A percentile compares a stretch with the other conserved stretches of the same genome.
These are phyloP conservation scores for Echites panduratus DNA, from an alignment of 257 asterid species.

Conservation along the genomic window DNA sequence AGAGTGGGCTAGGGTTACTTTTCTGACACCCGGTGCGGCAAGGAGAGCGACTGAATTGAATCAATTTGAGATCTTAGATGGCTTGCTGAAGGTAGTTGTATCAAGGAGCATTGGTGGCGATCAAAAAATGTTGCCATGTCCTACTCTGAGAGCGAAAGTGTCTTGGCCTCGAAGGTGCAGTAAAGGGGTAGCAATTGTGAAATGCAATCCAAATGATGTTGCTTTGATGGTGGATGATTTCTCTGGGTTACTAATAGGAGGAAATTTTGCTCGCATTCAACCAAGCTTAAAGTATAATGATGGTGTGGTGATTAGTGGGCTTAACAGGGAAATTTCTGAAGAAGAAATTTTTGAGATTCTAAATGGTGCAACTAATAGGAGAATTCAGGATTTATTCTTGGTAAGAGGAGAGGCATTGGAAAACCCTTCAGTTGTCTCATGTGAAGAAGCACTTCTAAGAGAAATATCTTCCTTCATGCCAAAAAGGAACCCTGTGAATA, in stretches of 20 bases:
- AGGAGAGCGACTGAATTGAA: conserved; percentile 42
- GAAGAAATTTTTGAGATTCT: conserved; percentile 45
- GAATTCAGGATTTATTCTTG: conserved; percentile 45
- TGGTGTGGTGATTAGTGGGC: conserved; percentile 42
- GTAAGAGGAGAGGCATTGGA: conserved; percentile 53
- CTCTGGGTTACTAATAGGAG: conserved; percentile 39
- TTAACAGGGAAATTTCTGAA: conserved; percentile 57
- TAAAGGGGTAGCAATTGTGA: conserved; percentile 68
- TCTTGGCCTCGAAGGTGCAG: conserved; percentile 87
- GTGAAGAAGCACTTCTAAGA: conserved; percentile 66
- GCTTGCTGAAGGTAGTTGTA: conserved; percentile 51
- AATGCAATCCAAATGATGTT: conserved; percentile 59
- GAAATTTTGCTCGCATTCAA: conserved; percentile 32
- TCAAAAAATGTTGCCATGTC: conserved; percentile 38
- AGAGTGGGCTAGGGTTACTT: conserved; percentile 87
- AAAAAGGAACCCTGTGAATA: conserved; percentile 45
- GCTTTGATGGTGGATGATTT: conserved; percentile 43
- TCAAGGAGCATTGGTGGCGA: conserved; percentile 45
- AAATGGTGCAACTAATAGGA: conserved; percentile 38
- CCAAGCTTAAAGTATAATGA: conserved; percentile 27
- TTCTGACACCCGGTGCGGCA: conserved; percentile 80
- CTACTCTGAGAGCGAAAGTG: conserved; percentile 63
- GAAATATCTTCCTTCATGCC: conserved; percentile 83
- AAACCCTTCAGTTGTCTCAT: conserved; percentile 46
- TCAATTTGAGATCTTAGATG: conserved; percentile 42